Percentiles rank a stretch among this genome's conserved stretches.
Evolutionary conservation across 768 basidiomycete species (phyloP).

Genomic region (Russula abietina): DNA sequence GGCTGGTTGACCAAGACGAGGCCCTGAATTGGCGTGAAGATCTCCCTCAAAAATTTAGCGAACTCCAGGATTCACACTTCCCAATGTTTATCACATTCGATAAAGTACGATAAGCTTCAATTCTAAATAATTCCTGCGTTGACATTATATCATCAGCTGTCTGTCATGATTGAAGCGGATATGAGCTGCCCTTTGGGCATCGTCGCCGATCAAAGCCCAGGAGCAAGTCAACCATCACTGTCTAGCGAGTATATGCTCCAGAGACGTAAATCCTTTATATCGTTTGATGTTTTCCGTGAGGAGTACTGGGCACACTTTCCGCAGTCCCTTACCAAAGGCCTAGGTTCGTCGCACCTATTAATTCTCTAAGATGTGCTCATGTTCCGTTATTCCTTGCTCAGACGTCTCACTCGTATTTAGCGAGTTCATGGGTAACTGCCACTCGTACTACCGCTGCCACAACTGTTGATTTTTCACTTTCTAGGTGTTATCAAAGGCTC

Average conservation of each 20-base stretch:
- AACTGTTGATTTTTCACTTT: background rate
- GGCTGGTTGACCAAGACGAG: conserved; percentile 42
- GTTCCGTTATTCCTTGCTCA: conserved; percentile 30
- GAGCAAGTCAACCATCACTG: background rate
- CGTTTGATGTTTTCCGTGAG: conserved; percentile 43
- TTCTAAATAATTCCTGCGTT: background rate
- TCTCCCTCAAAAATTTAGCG: conserved; percentile 49
- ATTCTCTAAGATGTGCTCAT: background rate
- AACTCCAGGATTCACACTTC: conserved; percentile 56
- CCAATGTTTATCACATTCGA: conserved; percentile 68
- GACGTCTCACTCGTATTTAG: conserved; percentile 60
- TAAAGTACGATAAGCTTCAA: conserved; percentile 35
- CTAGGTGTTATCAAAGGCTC: conserved; percentile 63
- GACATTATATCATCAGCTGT: conserved; percentile 35
- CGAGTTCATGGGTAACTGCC: conserved; percentile 51
- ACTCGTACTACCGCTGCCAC: too few species aligned
- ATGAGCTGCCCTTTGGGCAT: conserved; percentile 22
- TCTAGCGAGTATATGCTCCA: conserved; percentile 20
- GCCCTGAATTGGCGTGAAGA: conserved; percentile 38
- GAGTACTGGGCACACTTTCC: conserved; percentile 61
- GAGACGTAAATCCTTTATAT: conserved; percentile 29
- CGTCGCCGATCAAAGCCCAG: background rate
- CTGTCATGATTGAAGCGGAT: conserved; percentile 46
- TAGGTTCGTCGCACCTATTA: conserved; percentile 40
- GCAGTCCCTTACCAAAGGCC: conserved; percentile 44